Evolutionary conservation across 306 rosid species (phyloP).

Genomic region (Mucuna pruriens): DNA sequence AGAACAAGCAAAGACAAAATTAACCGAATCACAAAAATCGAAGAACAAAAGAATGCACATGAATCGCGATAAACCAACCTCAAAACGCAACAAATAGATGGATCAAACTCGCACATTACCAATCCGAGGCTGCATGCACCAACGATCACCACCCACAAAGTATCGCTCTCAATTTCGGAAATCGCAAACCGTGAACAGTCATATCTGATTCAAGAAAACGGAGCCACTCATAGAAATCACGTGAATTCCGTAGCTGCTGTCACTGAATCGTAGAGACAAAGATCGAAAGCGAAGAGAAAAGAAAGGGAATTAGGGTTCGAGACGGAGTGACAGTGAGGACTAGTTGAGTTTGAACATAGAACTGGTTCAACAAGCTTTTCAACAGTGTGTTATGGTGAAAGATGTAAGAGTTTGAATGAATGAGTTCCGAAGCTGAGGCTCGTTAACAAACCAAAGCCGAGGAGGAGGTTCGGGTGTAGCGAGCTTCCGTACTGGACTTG

Average conservation of each 20-base stretch:
- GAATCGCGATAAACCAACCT: constrained; percentile 47
- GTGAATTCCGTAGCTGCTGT: constrained; percentile 19
- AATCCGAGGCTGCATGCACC: constrained; percentile 37
- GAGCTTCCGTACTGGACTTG: background rate
- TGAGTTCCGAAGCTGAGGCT: constrained; percentile 49
- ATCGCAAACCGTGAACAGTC: constrained; percentile 22
- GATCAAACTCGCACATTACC: constrained; percentile 68
- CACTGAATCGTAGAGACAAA: constrained; percentile 29
- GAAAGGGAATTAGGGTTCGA: constrained; percentile 27
- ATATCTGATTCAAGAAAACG: background rate
- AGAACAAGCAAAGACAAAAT: background rate
- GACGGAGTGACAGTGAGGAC: constrained; percentile 22
- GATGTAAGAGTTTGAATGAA: constrained; percentile 37
- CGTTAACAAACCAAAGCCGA: constrained; percentile 31
- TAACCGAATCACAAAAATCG: background rate
- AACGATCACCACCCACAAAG: constrained; percentile 49
- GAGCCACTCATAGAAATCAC: constrained; percentile 4
- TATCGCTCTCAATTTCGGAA: constrained; percentile 37
- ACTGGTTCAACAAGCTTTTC: constrained; percentile 40
- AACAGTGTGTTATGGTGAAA: background rate
- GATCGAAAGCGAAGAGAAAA: background rate
- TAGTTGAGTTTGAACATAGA: background rate
- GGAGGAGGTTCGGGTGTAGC: constrained; percentile 9
- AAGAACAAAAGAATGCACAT: constrained; percentile 33
- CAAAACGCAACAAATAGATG: constrained; percentile 42